Base-by-base conservation (phyloP, 768 basidiomycete genomes). In the Lentinus brumalis region DNA sequence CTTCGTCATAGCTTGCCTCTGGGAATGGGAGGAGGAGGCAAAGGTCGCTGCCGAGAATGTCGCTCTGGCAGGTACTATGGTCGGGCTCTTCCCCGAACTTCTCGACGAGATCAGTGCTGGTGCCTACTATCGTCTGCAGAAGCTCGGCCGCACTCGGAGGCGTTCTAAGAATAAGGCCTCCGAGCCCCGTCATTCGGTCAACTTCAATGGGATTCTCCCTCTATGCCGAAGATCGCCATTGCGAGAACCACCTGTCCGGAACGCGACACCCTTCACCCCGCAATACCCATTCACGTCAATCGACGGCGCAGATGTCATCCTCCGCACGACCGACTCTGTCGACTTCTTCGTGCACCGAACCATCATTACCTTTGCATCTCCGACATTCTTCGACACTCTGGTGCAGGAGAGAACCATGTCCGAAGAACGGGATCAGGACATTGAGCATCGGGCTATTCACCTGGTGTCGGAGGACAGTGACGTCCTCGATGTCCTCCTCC, bases 371-470 rank as follows among this genome's bases (percentile, higher is more conserved):
- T n/a, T 53, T 31, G 51, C 51, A 4, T 53, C 51, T 4, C 32
- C 32, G 29, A 31, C n/a, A 10, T 40, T 31, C 30, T 16, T 49
- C 74, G 82, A 86, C 63, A 77, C 77, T 10, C 71, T 86, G 35
- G 84, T 84, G 38, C 72, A 75, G 38, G 77, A 83, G 4, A 29
- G 18, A 18, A 12, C n/a, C 26, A 26, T 26, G 21, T 35, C 35
- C 35, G 35, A 35, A 11, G 35, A 35, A 11, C 11, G 35, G 35
- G 3, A 11, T 35, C 16, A 12, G 50, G 35, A 5, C 5, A 7
- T 31, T 15, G 30, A 15, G 7, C 9, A 18, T 6, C 32, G 29
- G 12, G 6, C 30, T 18, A 6, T 32, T 14, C 15, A 29, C 18
- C 29, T 14, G n/a, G 18, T 54, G 4, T 1, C 18, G 21, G 53